phyloP scores from a whole-genome alignment of 805 yeast genomes.

The Starmera quercuum region DNA sequence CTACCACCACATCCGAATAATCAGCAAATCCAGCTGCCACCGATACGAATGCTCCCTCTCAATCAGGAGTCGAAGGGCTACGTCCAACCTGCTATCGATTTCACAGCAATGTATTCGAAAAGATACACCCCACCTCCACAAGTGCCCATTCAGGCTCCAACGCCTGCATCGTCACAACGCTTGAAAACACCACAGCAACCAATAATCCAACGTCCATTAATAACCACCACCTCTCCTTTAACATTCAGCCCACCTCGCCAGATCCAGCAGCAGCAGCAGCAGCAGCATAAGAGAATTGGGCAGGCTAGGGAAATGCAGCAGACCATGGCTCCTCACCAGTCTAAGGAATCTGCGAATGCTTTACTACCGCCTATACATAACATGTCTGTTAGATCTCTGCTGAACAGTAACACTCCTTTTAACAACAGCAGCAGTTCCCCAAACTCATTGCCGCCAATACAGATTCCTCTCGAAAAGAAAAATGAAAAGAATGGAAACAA shows the following conservation, averaged over 20 bases:
- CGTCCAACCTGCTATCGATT: constrained; percentile 31
- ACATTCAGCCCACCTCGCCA: neutral
- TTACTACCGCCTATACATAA: constrained; percentile 7
- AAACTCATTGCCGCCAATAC: neutral
- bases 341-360: neutral
- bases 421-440: too few relatives aligned
- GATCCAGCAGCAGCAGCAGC: neutral
- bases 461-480: neutral
- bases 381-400: constrained; percentile 1
- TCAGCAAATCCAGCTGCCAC: constrained; percentile 13
- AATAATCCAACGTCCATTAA: neutral
- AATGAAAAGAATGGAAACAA: neutral
- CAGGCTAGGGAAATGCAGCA: neutral
- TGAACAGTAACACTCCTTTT: neutral
- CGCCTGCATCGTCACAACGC: neutral
- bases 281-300: neutral
- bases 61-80: constrained; percentile 5
- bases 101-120: constrained; percentile 27
- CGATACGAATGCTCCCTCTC: constrained; percentile 17
- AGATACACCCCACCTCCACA: constrained; percentile 2
- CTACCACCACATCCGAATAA: neutral
- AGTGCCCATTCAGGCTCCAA: neutral
- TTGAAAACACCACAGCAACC: neutral
- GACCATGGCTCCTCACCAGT: neutral
- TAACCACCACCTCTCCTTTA: neutral